These are phyloP conservation scores for Cladosporium oxysporum DNA, from an alignment of 2,329 filamentous ascomycete species.

Conservation along the genomic window DNA sequence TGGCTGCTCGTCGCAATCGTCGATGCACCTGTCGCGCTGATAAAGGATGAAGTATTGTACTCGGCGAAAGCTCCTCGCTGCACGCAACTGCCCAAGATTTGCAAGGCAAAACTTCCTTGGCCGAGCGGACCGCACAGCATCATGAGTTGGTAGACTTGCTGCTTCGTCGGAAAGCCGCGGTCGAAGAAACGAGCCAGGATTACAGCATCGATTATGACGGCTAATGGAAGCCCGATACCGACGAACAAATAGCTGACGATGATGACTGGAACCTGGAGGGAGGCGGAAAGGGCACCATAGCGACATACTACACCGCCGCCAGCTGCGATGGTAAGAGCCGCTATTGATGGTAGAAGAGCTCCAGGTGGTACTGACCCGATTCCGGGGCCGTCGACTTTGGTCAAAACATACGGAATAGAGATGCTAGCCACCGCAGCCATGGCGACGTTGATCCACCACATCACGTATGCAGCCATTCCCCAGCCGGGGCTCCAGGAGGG, in stretches of 20 bases:
- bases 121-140: slow-evolving; percentile 25
- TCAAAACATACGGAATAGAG: neutral
- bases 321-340: neutral
- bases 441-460: neutral
- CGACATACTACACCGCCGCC: slow-evolving; percentile 20
- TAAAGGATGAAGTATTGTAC: neutral
- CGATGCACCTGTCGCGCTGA: neutral
- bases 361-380: neutral
- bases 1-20: neutral
- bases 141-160: slow-evolving; percentile 26
- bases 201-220: neutral
- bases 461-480: neutral
- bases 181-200: slow-evolving; percentile 10
- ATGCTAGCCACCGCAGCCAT: slow-evolving; percentile 9
- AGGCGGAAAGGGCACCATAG: slow-evolving; percentile 20
- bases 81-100: slow-evolving; percentile 21
- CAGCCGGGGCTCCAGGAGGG: neutral
- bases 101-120: slow-evolving; percentile 24
- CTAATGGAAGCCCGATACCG: slow-evolving; percentile 14
- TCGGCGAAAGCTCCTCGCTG: slow-evolving; percentile 21
- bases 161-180: slow-evolving; percentile 17
- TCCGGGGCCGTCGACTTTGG: neutral
- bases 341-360: neutral
- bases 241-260: slow-evolving; percentile 23
- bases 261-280: slow-evolving; percentile 24